Base-by-base conservation (phyloP, 345 rosid genomes). In the Crucihimalaya himalaica region DNA sequence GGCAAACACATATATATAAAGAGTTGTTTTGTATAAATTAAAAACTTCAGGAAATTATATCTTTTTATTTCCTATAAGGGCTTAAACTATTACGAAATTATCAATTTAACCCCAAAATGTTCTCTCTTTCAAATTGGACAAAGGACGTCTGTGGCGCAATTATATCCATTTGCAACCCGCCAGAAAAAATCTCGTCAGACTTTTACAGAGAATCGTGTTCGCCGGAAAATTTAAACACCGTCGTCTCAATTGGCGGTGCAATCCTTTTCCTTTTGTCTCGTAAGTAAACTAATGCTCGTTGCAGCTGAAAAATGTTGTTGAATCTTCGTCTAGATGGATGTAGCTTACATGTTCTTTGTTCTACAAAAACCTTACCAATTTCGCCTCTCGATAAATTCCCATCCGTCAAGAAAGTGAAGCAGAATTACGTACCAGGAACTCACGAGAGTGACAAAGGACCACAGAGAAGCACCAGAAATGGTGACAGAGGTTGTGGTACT, bases 241-340 rank as follows among this genome's bases (percentile, higher is more conserved):
- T 29, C 48, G 31, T 42, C 10, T 19, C 29, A 48, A 13, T 50
- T 35, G 4, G 29, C 39, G 18, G 48, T 23, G 47, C 48, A 72
- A 23, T 20, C 6, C 14, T 11, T 20, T 29, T 23, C 34, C 14
- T 2, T 66, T 20, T 2, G 18, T 42, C 11, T 20, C 1, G 45
- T 19, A 16, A 54, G 28, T 42, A 62, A 51, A 50, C 39, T 57
- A 42, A 68, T 74, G 79, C 72, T 60, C 51, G 10, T 64, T 34
- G 34, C 19, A 31, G 19, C 27, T 63, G n/a, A 37, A 71, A 78
- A 45, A 93, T 91, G 96, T 83, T 81, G 57, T 71, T 78, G 66
- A 91, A 88, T 66, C 77, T 86, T 60, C 89, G 82, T 63, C 68
- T 79, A 16, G 88, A 86, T 60, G 78, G 82, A 53, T 62, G 70